A percentile compares a stretch with the other conserved stretches of the same genome.
These are phyloP conservation scores for Xylaria telfairii DNA, from an alignment of 495 filamentous ascomycete genomes.

Conservation along the genomic window DNA sequence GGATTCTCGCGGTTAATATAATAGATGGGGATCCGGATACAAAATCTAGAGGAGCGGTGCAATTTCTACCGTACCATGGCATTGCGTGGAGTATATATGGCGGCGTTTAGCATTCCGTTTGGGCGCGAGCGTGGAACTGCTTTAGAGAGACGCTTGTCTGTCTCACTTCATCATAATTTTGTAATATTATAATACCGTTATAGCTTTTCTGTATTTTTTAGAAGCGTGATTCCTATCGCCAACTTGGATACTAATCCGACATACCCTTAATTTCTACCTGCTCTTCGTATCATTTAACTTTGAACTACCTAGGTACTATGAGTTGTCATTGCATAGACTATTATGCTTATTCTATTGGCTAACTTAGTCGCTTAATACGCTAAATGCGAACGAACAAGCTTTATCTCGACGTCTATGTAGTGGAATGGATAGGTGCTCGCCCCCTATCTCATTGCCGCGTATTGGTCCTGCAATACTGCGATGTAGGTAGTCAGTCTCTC, in stretches of 20 bases:
- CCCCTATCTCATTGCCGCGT: no score
- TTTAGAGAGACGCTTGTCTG: neutral
- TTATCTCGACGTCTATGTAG: neutral
- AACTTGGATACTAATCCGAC: neutral
- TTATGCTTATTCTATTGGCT: neutral
- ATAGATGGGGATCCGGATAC: neutral
- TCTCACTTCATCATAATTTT: neutral
- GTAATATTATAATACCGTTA: constrained; percentile 20
- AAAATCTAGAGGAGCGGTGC: neutral
- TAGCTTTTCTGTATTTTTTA: neutral
- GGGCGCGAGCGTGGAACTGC: neutral
- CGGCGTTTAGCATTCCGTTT: neutral
- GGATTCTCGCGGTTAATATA: constrained; percentile 3
- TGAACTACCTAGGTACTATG: neutral
- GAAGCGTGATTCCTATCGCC: neutral
- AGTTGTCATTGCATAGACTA: no score
- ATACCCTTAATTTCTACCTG: neutral
- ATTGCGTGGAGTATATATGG: constrained; percentile 20
- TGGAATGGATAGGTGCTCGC: neutral
- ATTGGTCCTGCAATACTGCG: neutral
- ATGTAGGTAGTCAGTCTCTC: no score
- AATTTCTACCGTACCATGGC: neutral
- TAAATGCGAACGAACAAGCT: neutral
- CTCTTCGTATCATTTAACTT: neutral
- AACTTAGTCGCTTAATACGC: neutral